Evolutionary conservation across 129 eudicot genomes (phyloP), one percentile per base, ranked within the genome.

Genomic region (Flaveria sonorensis): DNA sequence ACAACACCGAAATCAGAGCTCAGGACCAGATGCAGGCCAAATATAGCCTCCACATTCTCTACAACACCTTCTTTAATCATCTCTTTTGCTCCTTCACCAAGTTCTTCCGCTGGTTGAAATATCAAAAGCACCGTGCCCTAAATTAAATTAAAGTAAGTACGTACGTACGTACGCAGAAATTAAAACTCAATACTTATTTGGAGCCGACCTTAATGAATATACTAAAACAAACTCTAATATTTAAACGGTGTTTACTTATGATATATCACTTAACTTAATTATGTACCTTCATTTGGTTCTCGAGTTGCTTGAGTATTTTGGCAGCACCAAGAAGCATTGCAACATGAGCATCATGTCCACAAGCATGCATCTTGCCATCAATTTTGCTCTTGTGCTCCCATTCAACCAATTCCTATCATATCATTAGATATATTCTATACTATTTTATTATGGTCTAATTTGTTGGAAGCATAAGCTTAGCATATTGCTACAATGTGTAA

Each of bases 281-380:
- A 30, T 5, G 36, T 30, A 30, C 96, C 85, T 74, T 77, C 56
- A 90, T 68, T 39, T 79, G 52, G 13, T 63, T 30, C 66, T 77
- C 81, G 23, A 83, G 83, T 65, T 90, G 81, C 75, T 90, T 85
- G 24, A 92, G 80, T 32, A 92, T 67, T 76, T 81, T 86, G n/a
- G 96, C 97, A 77, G 97, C 97, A 70, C 97, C 96, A 73, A 89
- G 90, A 61, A 92, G 97, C 97, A 92, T 92, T 72, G 93, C 80
- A 13, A 78, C 83, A 82, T 92, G 97, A 8, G 92, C 96, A 80
- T 89, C 97, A 74, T 92, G 96, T 70, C 90, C 97, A 81, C 96
- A 92, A 19, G 96, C 97, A 82, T 92, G 97, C 96, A 89, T 92
- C 81, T 88, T 89, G 11, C 96, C 93, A 66, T 81, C 86, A 13